Evolutionary conservation across 2,329 filamentous ascomycete species (phyloP), one percentile per base, ranked within the genome.

Genomic region (Amesomyces nigricolor): DNA sequence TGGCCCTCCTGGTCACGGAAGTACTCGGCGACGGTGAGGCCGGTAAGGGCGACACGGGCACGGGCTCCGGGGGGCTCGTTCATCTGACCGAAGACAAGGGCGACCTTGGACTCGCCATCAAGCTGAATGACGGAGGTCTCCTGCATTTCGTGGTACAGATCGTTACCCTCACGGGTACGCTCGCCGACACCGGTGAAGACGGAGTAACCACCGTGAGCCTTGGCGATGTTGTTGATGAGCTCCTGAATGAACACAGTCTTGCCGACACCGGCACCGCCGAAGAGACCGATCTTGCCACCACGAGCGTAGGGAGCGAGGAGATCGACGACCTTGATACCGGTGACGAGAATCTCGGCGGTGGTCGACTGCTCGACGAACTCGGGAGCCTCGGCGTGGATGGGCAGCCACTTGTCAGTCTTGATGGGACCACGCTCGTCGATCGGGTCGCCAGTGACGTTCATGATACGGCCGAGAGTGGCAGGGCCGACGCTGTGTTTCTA

Each of bases 231-330:
- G 91, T 99, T 99, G 82, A 99, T 99, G 74, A 99, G 81, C 82
- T 99, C 94, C 85, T 99, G 94, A 77, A 99, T 99, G 84, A 97
- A 99, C 75, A 99, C 94, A 75, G 94, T 99, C 88, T 99, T 99
- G 78, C 94, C 94, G 83, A 99, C 94, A 95, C 94, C 94, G 71
- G 94, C 94, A 92, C 94, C 94, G 80, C 94, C 94, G 81, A 99
- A 99, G 68, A 99, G 91, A 89, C 94, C 94, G 85, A 99, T 99
- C 88, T 99, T 99, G 86, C 94, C 94, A 90, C 94, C 94, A 95
- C 94, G 94, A 75, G 94, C 94, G 78, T 99, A 99, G 71, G 94
- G 94, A 70, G 94, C 94, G 72, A 99, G 86, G 66, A 99, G 85
- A 77, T 99, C 94, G 79, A 99, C 94, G 76, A 99, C 94, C 88